A percentile compares a stretch with the other conserved stretches of the same genome.
Conservation (phyloP, 2,329 filamentous ascomycete genomes). For the Nothomitra cinnamomea region DNA sequence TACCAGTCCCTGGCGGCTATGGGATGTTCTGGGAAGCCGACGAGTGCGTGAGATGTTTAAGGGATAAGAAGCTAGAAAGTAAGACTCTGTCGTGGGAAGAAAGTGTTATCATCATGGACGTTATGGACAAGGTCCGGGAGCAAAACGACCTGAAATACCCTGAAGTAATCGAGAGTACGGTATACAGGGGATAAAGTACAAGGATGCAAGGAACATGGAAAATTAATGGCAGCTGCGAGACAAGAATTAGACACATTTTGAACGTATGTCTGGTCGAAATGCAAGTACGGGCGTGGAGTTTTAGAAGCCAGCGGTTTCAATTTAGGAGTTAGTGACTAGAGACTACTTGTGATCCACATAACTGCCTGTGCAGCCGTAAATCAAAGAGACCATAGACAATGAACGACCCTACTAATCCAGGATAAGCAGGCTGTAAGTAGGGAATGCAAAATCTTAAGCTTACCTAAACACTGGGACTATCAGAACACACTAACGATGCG, state of each 20-base stretch:
- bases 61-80: conserved; percentile 64
- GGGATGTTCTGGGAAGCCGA: conserved; percentile 87
- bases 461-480: no score
- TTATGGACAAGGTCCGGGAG: conserved; percentile 51
- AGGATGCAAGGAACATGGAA: no score
- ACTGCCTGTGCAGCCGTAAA: not conserved
- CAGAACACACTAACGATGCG: no score
- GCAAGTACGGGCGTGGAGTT: no score
- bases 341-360: not conserved
- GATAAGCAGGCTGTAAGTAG: no score
- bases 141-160: conserved; percentile 47
- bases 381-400: not conserved
- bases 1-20: conserved; percentile 32
- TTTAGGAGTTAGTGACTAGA: no score
- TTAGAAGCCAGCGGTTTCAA: no score
- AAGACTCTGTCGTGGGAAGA: conserved; percentile 53
- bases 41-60: conserved; percentile 55
- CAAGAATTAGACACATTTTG: no score
- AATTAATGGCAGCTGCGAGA: no score
- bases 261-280: no score
- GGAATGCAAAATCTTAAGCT: no score
- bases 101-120: conserved; percentile 72
- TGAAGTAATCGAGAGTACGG: conserved; percentile 44
- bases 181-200: not conserved
- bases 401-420: no score